Evolutionary conservation across 2,329 filamentous ascomycete genomes (phyloP), one percentile per base, ranked within the genome.

Genomic region (Xylariaceae sp.): DNA sequence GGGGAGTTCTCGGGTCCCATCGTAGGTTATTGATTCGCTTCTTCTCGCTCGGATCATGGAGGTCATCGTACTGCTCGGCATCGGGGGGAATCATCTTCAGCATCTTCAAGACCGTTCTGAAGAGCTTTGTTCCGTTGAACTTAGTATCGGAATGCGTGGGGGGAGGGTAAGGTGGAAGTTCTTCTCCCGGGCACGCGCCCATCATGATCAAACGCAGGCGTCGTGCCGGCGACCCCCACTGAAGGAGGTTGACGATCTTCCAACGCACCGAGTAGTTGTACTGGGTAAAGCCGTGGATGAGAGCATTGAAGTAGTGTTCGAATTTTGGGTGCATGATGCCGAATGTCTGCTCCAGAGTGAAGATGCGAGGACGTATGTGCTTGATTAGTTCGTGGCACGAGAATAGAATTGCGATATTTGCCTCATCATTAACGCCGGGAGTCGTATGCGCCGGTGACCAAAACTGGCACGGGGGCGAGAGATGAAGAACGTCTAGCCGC

Each of bases 271-370:
- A 90, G 68, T 90, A 96, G 1, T 85, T 84, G 21, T 80, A 71
- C 2, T 81, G 73, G 0, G 89, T 85, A 50, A 93, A 86, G 29
- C 86, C 83, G 21, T 80, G 75, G 2, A 95, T 74, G 0, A 93
- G 71, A 0, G 78, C 73, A 40, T 81, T 76, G 45, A 92, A 87
- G 50, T 82, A 86, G 0, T 75, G 71, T 10, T 74, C 70, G 52
- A 87, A 85, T 0, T 77, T 71, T 0, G 80, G 72, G 20, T 79
- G 75, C 0, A 82, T 70, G 1, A 96, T 79, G 0, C 90, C 90
- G 50, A 84, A 86, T 0, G 91, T 93, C 67, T 96, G 89, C 65
- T 96, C 91, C 0, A 96, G 75, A 0, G 90, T 96, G 1, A 90
- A 81, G 0, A 95, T 67, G 0, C 91, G 80, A 0, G 91, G 90